These are phyloP conservation scores for Pholiota microspora DNA, from an alignment of 768 basidiomycete genomes.

Conservation along the genomic window DNA sequence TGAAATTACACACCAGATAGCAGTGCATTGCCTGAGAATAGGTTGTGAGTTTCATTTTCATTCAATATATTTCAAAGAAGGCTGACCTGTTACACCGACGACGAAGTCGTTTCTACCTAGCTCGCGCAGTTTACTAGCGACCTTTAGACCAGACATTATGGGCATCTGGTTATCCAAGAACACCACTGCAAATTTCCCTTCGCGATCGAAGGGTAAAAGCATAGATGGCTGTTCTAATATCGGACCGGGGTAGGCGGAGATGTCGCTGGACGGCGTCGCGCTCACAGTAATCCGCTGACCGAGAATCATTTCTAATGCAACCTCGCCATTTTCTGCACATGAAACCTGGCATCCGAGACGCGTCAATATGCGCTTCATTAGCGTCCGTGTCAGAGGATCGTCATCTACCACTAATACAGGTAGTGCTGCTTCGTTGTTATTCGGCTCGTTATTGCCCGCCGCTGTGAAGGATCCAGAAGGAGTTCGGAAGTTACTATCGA, in stretches of 20 bases:
- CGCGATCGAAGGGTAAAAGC: constrained; percentile 19
- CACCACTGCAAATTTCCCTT: constrained; percentile 43
- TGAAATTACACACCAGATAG: constrained; percentile 36
- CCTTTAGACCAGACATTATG: constrained; percentile 70
- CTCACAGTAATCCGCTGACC: constrained; percentile 30
- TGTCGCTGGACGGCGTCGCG: constrained; percentile 39
- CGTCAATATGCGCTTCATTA: constrained; percentile 80
- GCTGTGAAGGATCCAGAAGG: constrained; percentile 35
- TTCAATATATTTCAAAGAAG: neutral
- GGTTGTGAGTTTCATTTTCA: constrained; percentile 2
- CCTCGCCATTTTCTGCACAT: constrained; percentile 81
- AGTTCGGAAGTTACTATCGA: constrained; percentile 37
- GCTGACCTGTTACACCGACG: constrained; percentile 74
- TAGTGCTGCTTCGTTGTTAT: too few species aligned
- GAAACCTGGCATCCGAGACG: constrained; percentile 77
- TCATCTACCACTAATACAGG: constrained; percentile 82
- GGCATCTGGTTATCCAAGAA: constrained; percentile 83
- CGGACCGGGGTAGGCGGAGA: constrained; percentile 31
- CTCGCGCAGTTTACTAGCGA: constrained; percentile 61
- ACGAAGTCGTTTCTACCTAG: constrained; percentile 72
- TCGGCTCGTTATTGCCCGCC: constrained; percentile 40
- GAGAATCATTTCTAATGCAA: constrained; percentile 71
- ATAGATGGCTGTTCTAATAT: constrained; percentile 34
- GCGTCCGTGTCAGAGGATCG: constrained; percentile 72
- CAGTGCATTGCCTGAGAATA: constrained; percentile 49